These are phyloP conservation scores for Poronia punctata DNA, from an alignment of 495 filamentous ascomycete species.

Conservation along the genomic window DNA sequence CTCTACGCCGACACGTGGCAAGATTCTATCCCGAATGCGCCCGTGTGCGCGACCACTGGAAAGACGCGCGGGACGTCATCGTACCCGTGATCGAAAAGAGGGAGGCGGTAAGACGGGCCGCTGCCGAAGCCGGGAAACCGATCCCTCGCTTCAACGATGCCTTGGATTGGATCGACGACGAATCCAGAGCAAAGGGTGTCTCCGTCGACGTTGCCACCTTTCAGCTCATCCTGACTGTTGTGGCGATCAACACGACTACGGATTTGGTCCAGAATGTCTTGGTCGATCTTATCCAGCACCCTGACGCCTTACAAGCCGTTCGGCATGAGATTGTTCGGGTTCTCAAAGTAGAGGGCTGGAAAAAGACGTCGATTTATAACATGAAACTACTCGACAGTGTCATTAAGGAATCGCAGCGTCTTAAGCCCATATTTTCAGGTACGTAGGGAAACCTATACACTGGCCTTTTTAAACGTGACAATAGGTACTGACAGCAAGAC, in stretches of 20 bases:
- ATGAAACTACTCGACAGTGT: slow-evolving; percentile 48
- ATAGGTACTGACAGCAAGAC: background rate
- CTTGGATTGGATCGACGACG: slow-evolving; percentile 30
- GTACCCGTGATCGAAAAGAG: slow-evolving; percentile 23
- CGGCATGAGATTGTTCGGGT: slow-evolving; percentile 31
- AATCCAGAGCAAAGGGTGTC: slow-evolving; percentile 15
- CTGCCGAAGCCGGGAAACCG: slow-evolving; percentile 4
- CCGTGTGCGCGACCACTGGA: slow-evolving; percentile 12
- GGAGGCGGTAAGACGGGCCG: slow-evolving; percentile 13
- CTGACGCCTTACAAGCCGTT: slow-evolving; percentile 28
- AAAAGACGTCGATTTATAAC: slow-evolving; percentile 44
- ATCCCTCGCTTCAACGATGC: slow-evolving; percentile 23
- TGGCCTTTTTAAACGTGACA: background rate
- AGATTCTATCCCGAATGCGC: slow-evolving; percentile 29
- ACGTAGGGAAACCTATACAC: slow-evolving; percentile 12
- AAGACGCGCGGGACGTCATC: slow-evolving; percentile 19
- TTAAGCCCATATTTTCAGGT: slow-evolving; percentile 31
- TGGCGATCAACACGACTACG: slow-evolving; percentile 30
- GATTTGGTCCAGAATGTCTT: slow-evolving; percentile 31
- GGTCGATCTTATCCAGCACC: slow-evolving; percentile 29
- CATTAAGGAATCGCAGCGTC: slow-evolving; percentile 39
- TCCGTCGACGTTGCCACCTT: slow-evolving; percentile 16
- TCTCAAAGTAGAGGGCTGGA: slow-evolving; percentile 31
- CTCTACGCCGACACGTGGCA: slow-evolving; percentile 26
- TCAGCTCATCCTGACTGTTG: slow-evolving; percentile 23